Evolutionary conservation across 2,329 filamentous ascomycete species (phyloP), one percentile per base, ranked within the genome.

Genomic region (Parafenestella ontariensis): DNA sequence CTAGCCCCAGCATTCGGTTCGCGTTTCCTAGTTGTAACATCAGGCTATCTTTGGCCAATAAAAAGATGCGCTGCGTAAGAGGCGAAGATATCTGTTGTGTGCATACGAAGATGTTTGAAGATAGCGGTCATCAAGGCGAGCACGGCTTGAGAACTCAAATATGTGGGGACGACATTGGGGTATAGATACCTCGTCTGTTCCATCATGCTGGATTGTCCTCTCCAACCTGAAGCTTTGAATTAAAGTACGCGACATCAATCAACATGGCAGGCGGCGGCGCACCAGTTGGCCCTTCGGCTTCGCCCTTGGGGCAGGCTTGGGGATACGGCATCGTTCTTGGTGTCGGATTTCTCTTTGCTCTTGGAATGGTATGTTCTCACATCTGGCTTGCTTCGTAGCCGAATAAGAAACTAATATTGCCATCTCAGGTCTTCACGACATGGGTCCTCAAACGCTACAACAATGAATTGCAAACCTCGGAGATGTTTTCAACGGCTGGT

Each of bases 251-350:
- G 47, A 56, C 43, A 49, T 28, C 46, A 36, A 46, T 42, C 33
- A 49, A 34, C 11, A 69, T 68, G 64, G 67, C 67, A 56, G 66
- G 67, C 41, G 63, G 65, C 41, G 59, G 61, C 45, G 61, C 67
- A 47, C 67, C 67, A 20, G 59, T 63, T 18, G 64, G 65, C 23
- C 62, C 65, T 39, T 61, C 64, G 18, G 63, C 64, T 33, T 64
- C 59, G n/a, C 66, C 67, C 44, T 45, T 70, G 23, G 64, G 66
- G 3, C 67, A 68, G 50, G 66, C 51, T 48, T 69, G 67, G 67
- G 69, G 69, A n/a, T 73, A 73, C 65, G 70, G 70, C 15, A 68
- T 72, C 28, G 64, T 73, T 10, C 58, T 73, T 50, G 70, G 70
- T 36, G 48, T 73, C 24, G 70, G 70, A 1, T 71, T 71, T 18